Base-by-base conservation (phyloP, 2,329 filamentous ascomycete genomes). In the Xylariaceae sp. region DNA sequence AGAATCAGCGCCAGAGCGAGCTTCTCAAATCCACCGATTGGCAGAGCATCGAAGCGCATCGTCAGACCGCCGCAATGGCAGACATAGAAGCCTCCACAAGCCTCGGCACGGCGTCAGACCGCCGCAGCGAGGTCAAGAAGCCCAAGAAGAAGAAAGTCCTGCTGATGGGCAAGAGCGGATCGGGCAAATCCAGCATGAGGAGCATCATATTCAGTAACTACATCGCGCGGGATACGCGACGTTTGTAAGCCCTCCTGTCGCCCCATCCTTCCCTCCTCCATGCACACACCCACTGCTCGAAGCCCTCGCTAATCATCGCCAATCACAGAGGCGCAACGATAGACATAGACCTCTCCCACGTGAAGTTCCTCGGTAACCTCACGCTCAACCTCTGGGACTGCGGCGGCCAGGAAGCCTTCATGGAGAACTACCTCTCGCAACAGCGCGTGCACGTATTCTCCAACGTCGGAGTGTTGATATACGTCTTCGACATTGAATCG, bases 141-240 rank as follows among this genome's bases (percentile, higher is more conserved):
- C 81, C 82, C 64, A 89, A 90, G 78, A 92, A 92, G 80, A 90
- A 89, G 76, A 92, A 92, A 80, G 88, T 92, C 47, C 77, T 92
- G 45, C 76, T 92, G 56, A 92, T 92, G 94, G 94, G 94, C 63
- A 97, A 97, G 77, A 96, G 90, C 57, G 94, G 94, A 49, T 96
- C 93, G 0, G 94, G 94, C 50, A 99, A 99, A 74, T 97, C 92
- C 40, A 97, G 91, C 51, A 99, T 99, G 94, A 84, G 94, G 59
- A 94, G 89, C 66, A 97, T 99, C 67, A 97, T 99, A 70, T 99
- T 99, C 74, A 96, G 90, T 77, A 97, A 97, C 73, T 97, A 97
- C 70, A 92, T 97, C 60, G 94, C 94, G 51, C 91, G 95, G 68
- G 94, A 99, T 71, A 96, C 96, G 6, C 82, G 94, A 38, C 80